Conservation (phyloP, 805 yeast species). For the Blastobotrys peoriensis region DNA sequence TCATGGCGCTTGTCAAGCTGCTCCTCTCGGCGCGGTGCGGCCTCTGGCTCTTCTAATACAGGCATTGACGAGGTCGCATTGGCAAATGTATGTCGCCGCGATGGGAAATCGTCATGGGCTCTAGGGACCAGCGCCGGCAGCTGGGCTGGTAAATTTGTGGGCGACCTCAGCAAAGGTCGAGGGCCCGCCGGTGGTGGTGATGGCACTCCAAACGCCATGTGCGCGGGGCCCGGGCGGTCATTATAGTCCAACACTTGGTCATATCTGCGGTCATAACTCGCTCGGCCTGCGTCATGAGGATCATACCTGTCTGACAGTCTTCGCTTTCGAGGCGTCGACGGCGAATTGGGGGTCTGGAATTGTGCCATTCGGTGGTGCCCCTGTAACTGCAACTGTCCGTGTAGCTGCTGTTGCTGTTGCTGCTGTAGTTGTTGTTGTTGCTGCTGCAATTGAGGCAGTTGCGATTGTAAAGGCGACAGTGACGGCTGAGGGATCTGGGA, state of each 20-base stretch:
- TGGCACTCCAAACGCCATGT: background rate
- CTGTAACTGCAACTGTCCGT: background rate
- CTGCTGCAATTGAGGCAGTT: background rate
- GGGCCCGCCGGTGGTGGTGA: background rate
- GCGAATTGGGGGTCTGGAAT: background rate
- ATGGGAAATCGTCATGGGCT: background rate
- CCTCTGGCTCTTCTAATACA: background rate
- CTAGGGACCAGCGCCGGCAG: background rate
- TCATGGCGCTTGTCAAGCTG: too few relatives aligned
- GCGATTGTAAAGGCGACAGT: background rate
- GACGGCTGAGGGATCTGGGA: background rate
- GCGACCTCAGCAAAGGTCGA: background rate
- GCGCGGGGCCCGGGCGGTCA: background rate
- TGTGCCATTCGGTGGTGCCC: background rate
- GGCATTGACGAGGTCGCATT: background rate
- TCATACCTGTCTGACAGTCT: too few relatives aligned
- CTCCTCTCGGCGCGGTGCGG: background rate
- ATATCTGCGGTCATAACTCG: background rate
- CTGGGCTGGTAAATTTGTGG: background rate
- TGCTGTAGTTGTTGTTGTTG: slow-evolving; percentile 1
- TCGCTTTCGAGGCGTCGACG: too few relatives aligned
- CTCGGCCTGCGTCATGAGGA: background rate
- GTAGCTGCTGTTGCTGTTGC: background rate
- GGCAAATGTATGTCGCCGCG: background rate
- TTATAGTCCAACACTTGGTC: background rate